phyloP scores from a whole-genome alignment of 352 stramenopile species.

The Pythium utonaiense region DNA sequence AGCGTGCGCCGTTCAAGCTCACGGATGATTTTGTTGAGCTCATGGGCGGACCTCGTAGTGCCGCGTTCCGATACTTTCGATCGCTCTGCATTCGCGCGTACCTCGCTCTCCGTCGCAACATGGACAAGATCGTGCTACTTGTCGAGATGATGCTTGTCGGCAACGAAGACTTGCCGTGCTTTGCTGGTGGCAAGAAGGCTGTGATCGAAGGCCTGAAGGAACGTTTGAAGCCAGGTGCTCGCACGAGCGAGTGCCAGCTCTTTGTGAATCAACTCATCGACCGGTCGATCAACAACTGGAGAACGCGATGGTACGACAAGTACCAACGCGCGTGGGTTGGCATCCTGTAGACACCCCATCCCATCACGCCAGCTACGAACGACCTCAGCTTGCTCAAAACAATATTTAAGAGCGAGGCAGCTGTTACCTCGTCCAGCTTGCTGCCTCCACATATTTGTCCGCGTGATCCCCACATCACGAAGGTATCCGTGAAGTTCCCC shows the following conservation, averaged over 20 bases:
- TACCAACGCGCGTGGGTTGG: slow-evolving; percentile 87
- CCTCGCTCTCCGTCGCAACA: slow-evolving; percentile 91
- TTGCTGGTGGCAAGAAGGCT: slow-evolving; percentile 74
- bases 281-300: slow-evolving; percentile 87
- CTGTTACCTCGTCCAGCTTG: neutral
- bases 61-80: slow-evolving; percentile 93
- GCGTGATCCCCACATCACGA: neutral
- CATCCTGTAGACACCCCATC: slow-evolving; percentile 51
- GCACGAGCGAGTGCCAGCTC: slow-evolving; percentile 76
- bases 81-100: slow-evolving; percentile 95
- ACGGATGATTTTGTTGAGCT: slow-evolving; percentile 95
- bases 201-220: slow-evolving; percentile 75
- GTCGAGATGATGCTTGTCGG: slow-evolving; percentile 95
- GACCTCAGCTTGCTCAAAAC: neutral
- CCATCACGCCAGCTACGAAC: neutral
- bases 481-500: neutral
- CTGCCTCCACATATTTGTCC: neutral
- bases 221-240: slow-evolving; percentile 73
- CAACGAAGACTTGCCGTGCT: slow-evolving; percentile 83
- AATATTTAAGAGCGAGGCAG: neutral
- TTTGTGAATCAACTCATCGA: slow-evolving; percentile 87
- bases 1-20: slow-evolving; percentile 97
- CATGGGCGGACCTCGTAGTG: slow-evolving; percentile 91
- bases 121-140: slow-evolving; percentile 93
- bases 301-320: slow-evolving; percentile 89